Percentiles rank a stretch among this genome's conserved stretches.
phyloP scores from a whole-genome alignment of 2,329 filamentous ascomycete genomes.

The Colletotrichum neosansevieriae region DNA sequence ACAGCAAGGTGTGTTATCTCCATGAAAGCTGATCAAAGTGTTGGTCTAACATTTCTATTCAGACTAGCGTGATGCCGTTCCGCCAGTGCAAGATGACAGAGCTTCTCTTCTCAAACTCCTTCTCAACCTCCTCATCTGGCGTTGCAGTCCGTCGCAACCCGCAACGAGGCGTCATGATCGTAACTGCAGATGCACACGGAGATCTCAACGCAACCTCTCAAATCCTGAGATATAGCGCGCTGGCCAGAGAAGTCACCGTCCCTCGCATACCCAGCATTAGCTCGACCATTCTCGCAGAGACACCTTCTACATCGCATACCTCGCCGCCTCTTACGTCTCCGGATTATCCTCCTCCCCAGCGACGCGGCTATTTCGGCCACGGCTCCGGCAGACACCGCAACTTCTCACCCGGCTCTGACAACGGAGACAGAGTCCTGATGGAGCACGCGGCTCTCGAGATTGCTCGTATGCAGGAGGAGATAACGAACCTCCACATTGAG shows the following conservation, averaged over 20 bases:
- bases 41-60: constrained; percentile 24
- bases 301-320: constrained; percentile 43
- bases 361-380: constrained; percentile 33
- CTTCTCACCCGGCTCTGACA: constrained; percentile 54
- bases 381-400: constrained; percentile 50
- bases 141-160: constrained; percentile 69
- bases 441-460: constrained; percentile 87
- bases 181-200: constrained; percentile 91
- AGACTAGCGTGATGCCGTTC: constrained; percentile 82
- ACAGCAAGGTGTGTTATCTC: constrained; percentile 71
- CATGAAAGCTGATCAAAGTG: neutral
- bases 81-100: constrained; percentile 89
- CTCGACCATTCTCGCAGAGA: constrained; percentile 70
- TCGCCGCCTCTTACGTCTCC: constrained; percentile 42
- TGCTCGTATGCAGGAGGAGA: constrained; percentile 80
- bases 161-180: constrained; percentile 94
- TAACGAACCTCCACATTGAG: constrained; percentile 78
- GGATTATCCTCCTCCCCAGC: constrained; percentile 22
- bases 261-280: constrained; percentile 88
- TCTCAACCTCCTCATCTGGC: constrained; percentile 66
- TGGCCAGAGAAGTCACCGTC: constrained; percentile 93
- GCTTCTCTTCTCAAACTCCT: constrained; percentile 89
- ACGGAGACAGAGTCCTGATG: constrained; percentile 76
- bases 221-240: constrained; percentile 92
- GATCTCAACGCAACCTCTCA: constrained; percentile 98